Conservation (phyloP, 2,329 filamentous ascomycete genomes). For the Didymella sp. region DNA sequence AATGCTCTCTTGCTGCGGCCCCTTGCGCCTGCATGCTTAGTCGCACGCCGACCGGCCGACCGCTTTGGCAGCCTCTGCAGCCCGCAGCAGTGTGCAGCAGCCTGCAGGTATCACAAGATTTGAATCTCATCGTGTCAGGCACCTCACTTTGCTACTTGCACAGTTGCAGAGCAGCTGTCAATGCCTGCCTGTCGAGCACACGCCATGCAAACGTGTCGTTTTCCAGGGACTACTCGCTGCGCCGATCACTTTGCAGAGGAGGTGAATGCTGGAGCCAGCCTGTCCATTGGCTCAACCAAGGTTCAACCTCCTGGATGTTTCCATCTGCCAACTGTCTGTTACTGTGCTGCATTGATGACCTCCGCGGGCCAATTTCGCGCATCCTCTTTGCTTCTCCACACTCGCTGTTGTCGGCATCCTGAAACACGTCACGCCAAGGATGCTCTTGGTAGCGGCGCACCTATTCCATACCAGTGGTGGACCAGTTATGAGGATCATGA, state of each 20-base stretch:
- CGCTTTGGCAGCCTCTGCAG: conserved; percentile 9
- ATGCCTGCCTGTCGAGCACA: not conserved
- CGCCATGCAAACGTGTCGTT: conserved; percentile 19
- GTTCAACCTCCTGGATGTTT: not conserved
- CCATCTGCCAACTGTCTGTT: conserved; percentile 9
- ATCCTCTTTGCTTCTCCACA: conserved; percentile 14
- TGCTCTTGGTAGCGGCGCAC: not conserved
- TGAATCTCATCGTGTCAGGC: conserved; percentile 8
- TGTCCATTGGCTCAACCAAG: not conserved
- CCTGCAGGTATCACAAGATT: conserved; percentile 3
- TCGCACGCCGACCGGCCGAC: conserved; percentile 3
- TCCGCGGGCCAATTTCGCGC: conserved; percentile 6
- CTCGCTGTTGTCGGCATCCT: not conserved
- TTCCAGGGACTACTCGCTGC: conserved; percentile 7
- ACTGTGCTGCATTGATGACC: conserved; percentile 6
- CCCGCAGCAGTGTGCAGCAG: conserved; percentile 1
- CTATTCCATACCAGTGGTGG: not conserved
- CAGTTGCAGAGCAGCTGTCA: not conserved
- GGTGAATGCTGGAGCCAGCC: not conserved
- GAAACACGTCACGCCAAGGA: not conserved
- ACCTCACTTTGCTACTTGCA: conserved; percentile 2
- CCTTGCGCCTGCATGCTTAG: conserved; percentile 17
- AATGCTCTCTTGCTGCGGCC: too few species aligned
- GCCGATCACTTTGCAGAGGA: conserved; percentile 18
- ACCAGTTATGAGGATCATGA: not conserved